Conservation (phyloP, 106 monocot species). For the Allium fistulosum region DNA sequence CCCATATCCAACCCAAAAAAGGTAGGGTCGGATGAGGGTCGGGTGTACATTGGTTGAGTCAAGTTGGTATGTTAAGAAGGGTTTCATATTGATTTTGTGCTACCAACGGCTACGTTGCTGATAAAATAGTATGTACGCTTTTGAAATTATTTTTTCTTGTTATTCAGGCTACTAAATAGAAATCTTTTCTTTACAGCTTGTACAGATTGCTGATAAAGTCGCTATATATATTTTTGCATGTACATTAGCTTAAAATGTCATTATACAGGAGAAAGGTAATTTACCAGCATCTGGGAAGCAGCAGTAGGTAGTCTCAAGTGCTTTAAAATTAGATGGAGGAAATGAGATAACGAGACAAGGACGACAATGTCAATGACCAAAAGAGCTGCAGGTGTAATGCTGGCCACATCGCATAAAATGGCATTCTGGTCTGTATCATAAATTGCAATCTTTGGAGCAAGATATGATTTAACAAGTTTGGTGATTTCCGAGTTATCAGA, state of each 20-base stretch:
- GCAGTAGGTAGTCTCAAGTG: conserved; percentile 23
- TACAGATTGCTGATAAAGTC: not conserved
- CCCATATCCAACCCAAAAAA: too few species aligned
- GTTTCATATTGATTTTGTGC: not conserved
- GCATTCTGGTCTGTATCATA: too few species aligned
- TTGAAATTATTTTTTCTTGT: not conserved
- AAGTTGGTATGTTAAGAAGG: too few species aligned
- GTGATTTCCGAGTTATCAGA: too few species aligned
- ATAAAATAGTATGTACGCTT: not conserved
- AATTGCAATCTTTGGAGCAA: too few species aligned
- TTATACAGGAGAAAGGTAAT: not conserved
- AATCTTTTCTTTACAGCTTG: not conserved
- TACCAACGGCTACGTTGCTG: not conserved
- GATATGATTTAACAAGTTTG: too few species aligned
- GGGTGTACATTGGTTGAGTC: too few species aligned
- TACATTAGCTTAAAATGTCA: too few species aligned
- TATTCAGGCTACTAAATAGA: not conserved
- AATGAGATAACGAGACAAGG: conserved; percentile 6
- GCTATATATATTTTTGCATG: too few species aligned
- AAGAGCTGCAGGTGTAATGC: too few species aligned
- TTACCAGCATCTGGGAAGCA: conserved; percentile 13
- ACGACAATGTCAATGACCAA: conserved; percentile 2
- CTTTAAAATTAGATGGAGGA: conserved; percentile 21
- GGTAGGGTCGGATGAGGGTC: too few species aligned
- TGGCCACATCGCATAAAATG: too few species aligned